Base-by-base conservation (phyloP, 441 rosid species). In the Pelargonium hybrid region DNA sequence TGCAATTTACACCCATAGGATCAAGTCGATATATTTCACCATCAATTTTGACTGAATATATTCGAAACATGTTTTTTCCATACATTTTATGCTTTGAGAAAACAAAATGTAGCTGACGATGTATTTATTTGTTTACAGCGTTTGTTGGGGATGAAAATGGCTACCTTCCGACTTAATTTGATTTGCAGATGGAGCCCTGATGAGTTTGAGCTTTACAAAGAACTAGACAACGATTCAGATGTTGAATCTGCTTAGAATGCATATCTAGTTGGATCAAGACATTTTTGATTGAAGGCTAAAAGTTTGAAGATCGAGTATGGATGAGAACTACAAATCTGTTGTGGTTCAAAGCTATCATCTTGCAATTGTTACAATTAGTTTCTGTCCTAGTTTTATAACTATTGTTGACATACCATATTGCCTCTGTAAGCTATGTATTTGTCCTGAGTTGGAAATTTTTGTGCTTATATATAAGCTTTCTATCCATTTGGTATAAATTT, bases 121-220 rank as follows among this genome's bases (percentile, higher is more conserved):
- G 26, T 10, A 61, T n/a, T 66, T 14, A 18, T 21, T 70, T 23
- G 13, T 52, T 68, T 84, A 85, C 91, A 95, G 99, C 89, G 99
- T 17, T 79, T 88, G 80, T 48, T 95, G 83, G 98, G 92, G 23
- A 83, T 86, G 59, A 89, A 89, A 84, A 84, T 92, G 98, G 97
- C 99, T 39, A 85, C 92, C 25, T 92, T 95, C 87, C 83, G 78
- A 57, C 95, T 95, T 15, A 80, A 85, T 78, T 81, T 95, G 81
- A 75, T 89, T 68, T 86, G 97, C 84, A 79, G 95, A 78, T 95
- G 97, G 95, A 84, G 86, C 47, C 80, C 87, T 9, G 86, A 80
- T 74, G 95, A 88, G 69, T 89, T 92, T 34, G 97, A 92, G 78
- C 90, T 87, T 26, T 89, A 87, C 70, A 73, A 74, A 50, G 90